A percentile compares a stretch with the other conserved stretches of the same genome.
These are phyloP conservation scores for Pleodorina starrii DNA, from an alignment of 139 green algal genomes.

Conservation along the genomic window DNA sequence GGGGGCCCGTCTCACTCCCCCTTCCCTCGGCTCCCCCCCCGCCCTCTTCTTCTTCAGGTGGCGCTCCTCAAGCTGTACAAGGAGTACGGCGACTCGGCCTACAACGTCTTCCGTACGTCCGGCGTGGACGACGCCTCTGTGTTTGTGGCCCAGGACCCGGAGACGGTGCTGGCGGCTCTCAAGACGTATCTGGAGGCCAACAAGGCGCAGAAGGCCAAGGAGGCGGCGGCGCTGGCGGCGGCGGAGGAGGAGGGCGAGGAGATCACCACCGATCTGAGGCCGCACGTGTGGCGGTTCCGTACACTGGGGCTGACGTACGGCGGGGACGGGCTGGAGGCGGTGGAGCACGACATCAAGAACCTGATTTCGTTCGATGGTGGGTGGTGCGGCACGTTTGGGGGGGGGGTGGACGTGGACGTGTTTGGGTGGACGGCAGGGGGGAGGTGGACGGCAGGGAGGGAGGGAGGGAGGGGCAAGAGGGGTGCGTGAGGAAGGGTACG, in stretches of 20 bases:
- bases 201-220: slow-evolving; percentile 60
- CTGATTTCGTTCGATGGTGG: slow-evolving; percentile 70
- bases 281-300: slow-evolving; percentile 65
- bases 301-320: slow-evolving; percentile 59
- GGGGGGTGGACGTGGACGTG: neutral
- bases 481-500: neutral
- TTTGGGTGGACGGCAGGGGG: neutral
- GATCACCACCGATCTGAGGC: slow-evolving; percentile 45
- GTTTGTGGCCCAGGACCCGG: slow-evolving; percentile 40
- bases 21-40: too few species aligned
- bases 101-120: slow-evolving; percentile 41
- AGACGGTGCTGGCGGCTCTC: slow-evolving; percentile 50
- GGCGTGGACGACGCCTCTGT: slow-evolving; percentile 22
- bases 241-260: slow-evolving; percentile 67
- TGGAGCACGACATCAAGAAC: slow-evolving; percentile 69
- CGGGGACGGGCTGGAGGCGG: slow-evolving; percentile 64
- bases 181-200: slow-evolving; percentile 46
- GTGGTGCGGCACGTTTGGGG: too few species aligned
- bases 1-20: too few species aligned
- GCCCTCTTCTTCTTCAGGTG: slow-evolving; percentile 27
- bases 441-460: neutral
- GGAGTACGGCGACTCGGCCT: slow-evolving; percentile 68
- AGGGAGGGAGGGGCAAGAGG: neutral
- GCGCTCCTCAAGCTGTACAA: slow-evolving; percentile 74
- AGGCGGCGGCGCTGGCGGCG: slow-evolving; percentile 29